Evolutionary conservation across 352 stramenopile species (phyloP), one percentile per base, ranked within the genome.

Genomic region (Plasmopara halstedii): DNA sequence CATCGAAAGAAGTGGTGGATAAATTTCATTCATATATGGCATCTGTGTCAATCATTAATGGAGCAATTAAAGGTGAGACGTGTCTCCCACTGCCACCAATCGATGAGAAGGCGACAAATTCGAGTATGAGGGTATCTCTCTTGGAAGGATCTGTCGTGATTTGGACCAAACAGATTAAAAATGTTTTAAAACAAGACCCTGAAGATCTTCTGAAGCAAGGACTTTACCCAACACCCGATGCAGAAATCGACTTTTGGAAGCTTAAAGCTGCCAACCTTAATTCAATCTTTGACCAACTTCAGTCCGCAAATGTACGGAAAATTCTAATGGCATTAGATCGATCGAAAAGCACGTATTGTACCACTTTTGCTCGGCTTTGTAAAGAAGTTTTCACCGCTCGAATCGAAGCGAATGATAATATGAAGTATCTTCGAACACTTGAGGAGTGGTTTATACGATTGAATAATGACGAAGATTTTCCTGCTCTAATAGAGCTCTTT

Each of bases 151-250:
- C 94, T 29, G 97, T 99, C 46, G 95, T 98, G 39, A 98, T 95
- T 1, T 99, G 96, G 96, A 99, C 95, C 25, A 99, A 98, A 62
- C 95, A 99, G 67, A 98, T 99, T 61, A 98, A 98, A 63, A 97
- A 92, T 54, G 90, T 99, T 2, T 69, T 99, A 18, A 98, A 98
- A 62, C 94, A 98, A 67, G 95, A 99, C 70, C 95, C 96, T 0
- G 96, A 99, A 52, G 77, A 88, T 42, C 63, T 97, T 42, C 76
- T 99, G 13, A 98, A 98, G 66, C 79, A 97, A 54, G 95, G 95
- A 2, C 70, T 96, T 21, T 88, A 98, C 56, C 95, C 96, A n/a
- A 98, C 95, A 2, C 96, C 96, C 2, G 92, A 98, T 56, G 87
- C 93, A 0, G 96, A 99, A 67, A 96, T 99, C 42, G 82, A 95